Evolutionary conservation across 2,329 filamentous ascomycete genomes (phyloP).

Genomic region (Aspergillus nomiae): DNA sequence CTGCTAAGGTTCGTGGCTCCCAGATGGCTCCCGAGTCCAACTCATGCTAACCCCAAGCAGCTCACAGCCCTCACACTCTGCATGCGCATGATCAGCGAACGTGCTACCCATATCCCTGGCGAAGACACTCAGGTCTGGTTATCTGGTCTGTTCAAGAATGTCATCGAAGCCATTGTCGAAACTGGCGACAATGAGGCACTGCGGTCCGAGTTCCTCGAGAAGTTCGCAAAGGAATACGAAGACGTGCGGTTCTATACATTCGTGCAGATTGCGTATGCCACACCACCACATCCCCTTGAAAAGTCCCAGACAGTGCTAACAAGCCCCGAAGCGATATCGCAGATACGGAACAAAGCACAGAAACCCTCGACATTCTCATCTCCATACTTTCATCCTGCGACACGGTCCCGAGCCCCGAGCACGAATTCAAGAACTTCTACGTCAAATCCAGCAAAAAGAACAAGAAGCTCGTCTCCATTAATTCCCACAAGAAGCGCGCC

Average conservation of each 20-base stretch:
- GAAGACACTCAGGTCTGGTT: conserved; percentile 71
- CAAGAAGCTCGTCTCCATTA: conserved; percentile 67
- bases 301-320: neutral
- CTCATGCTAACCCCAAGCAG: conserved; percentile 37
- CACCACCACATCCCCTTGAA: neutral
- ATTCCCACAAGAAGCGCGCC: conserved; percentile 74
- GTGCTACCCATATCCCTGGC: conserved; percentile 64
- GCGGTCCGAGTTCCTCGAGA: conserved; percentile 73
- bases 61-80: conserved; percentile 73
- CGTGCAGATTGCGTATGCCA: conserved; percentile 67
- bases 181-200: conserved; percentile 60
- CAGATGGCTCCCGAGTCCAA: neutral
- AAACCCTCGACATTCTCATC: conserved; percentile 39
- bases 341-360: conserved; percentile 25
- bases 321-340: conserved; percentile 36
- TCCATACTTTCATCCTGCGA: conserved; percentile 57
- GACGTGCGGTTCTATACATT: conserved; percentile 86
- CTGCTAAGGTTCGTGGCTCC: conserved; percentile 48
- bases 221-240: conserved; percentile 77
- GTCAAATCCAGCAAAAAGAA: conserved; percentile 62
- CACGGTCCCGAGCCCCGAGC: conserved; percentile 59
- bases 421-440: conserved; percentile 42
- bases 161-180: conserved; percentile 65
- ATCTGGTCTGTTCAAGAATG: conserved; percentile 63
- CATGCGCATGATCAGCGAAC: conserved; percentile 83